phyloP scores from a whole-genome alignment of 495 filamentous ascomycete species.

The Chaetomidium leptoderma region DNA sequence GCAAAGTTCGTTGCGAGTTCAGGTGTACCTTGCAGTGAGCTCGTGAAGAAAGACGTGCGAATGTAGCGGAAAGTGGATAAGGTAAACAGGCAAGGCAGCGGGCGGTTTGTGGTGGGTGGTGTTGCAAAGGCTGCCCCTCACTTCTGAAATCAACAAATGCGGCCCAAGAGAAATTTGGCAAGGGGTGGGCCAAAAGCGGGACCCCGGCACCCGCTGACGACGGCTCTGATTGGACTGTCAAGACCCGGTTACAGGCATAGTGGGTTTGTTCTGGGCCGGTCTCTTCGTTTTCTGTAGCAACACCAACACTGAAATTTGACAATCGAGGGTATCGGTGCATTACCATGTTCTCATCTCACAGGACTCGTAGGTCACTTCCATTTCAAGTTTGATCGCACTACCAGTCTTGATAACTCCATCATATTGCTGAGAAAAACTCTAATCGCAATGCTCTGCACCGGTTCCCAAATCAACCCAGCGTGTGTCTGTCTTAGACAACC shows the following conservation, averaged over 20 bases:
- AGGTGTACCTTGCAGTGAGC: not conserved
- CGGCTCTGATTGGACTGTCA: not conserved
- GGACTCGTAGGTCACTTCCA: too few species aligned
- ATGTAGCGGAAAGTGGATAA: constrained; percentile 19
- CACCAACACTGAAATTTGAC: too few species aligned
- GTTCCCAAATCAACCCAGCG: not conserved
- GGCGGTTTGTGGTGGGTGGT: constrained; percentile 8
- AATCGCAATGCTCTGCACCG: not conserved
- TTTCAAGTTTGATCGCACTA: too few species aligned
- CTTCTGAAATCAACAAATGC: constrained; percentile 14
- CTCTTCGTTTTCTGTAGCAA: not conserved
- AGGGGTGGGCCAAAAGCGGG: not conserved
- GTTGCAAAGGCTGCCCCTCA: constrained; percentile 22
- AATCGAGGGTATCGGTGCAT: too few species aligned
- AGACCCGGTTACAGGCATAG: not conserved
- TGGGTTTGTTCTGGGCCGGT: not conserved
- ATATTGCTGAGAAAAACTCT: not conserved
- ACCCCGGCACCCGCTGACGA: not conserved
- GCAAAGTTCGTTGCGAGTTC: not conserved
- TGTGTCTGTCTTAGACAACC: not conserved
- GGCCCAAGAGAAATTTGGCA: constrained; percentile 15
- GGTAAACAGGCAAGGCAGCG: constrained; percentile 1
- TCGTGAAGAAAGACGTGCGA: too few species aligned
- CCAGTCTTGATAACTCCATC: not conserved
- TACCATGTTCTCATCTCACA: too few species aligned